Evolutionary conservation across 371 early-diverging fungal species (phyloP).

Genomic region (Actinomucor elegans): DNA sequence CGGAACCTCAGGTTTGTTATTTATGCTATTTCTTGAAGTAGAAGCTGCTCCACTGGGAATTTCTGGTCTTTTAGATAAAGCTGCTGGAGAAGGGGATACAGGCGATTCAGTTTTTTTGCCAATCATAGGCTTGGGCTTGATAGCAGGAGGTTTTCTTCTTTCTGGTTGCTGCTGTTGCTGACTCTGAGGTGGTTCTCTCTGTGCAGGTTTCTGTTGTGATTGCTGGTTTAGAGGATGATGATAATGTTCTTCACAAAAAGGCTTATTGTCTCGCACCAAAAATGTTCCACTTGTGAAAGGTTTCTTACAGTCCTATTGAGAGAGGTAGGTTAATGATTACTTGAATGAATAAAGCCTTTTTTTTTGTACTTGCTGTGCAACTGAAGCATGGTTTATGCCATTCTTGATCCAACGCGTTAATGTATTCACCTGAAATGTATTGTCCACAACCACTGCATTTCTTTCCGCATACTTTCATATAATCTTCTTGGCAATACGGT

Average conservation of each 20-base stretch:
- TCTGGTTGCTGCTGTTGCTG: not conserved
- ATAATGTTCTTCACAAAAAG: constrained; percentile 68
- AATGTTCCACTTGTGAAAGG: constrained; percentile 51
- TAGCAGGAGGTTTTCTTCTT: not conserved
- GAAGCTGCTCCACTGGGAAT: no score
- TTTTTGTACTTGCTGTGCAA: constrained; percentile 40
- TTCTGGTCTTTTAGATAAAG: not conserved
- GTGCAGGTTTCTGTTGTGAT: not conserved
- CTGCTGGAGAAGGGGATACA: not conserved
- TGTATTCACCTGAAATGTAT: constrained; percentile 57
- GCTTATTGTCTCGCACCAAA: constrained; percentile 53
- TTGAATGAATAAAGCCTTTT: no score
- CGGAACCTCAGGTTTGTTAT: not conserved
- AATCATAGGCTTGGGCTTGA: constrained; percentile 7
- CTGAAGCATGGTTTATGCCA: constrained; percentile 76
- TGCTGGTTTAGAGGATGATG: constrained; percentile 20
- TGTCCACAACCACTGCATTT: constrained; percentile 22
- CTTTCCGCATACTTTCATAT: constrained; percentile 11
- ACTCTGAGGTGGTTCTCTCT: not conserved
- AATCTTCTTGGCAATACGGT: constrained; percentile 26
- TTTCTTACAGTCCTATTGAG: constrained; percentile 44
- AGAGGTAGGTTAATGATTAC: no score
- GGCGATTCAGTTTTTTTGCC: not conserved
- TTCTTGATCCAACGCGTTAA: constrained; percentile 58
- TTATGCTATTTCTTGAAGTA: no score